Evolutionary conservation across 2,329 filamentous ascomycete genomes (phyloP).

Genomic region (Microcyclosporella mali): DNA sequence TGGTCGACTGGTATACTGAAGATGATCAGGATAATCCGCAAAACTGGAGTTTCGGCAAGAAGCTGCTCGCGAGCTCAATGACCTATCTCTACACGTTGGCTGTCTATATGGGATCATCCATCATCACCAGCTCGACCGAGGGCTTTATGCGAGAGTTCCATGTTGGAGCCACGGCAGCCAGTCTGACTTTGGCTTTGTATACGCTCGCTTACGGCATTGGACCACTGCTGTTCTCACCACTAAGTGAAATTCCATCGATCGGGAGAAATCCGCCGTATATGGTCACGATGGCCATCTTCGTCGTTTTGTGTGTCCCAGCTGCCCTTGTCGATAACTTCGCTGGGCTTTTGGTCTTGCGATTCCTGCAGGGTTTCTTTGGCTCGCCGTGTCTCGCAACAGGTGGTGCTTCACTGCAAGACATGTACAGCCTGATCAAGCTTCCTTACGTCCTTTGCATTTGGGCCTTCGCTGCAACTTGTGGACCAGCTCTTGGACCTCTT

Average conservation of each 20-base stretch:
- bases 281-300: constrained; percentile 61
- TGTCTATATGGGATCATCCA: constrained; percentile 48
- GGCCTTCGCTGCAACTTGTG: constrained; percentile 40
- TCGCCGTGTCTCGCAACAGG: constrained; percentile 58
- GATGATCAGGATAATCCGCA: constrained; percentile 28
- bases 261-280: constrained; percentile 65
- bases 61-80: constrained; percentile 32
- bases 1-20: constrained; percentile 45
- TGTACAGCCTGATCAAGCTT: constrained; percentile 40
- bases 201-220: constrained; percentile 45
- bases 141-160: constrained; percentile 51
- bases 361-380: constrained; percentile 61
- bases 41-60: constrained; percentile 28
- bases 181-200: constrained; percentile 56
- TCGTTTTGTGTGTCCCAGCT: constrained; percentile 59
- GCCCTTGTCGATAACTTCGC: constrained; percentile 58
- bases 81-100: constrained; percentile 53
- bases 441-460: constrained; percentile 41
- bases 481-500: constrained; percentile 54
- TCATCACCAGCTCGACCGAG: constrained; percentile 42
- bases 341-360: constrained; percentile 53
- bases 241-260: constrained; percentile 60
- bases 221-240: constrained; percentile 59
- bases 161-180: constrained; percentile 49
- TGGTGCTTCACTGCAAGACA: constrained; percentile 51